Evolutionary conservation across 768 basidiomycete species (phyloP).

Genomic region (Rhodosporidiobolus sp.): DNA sequence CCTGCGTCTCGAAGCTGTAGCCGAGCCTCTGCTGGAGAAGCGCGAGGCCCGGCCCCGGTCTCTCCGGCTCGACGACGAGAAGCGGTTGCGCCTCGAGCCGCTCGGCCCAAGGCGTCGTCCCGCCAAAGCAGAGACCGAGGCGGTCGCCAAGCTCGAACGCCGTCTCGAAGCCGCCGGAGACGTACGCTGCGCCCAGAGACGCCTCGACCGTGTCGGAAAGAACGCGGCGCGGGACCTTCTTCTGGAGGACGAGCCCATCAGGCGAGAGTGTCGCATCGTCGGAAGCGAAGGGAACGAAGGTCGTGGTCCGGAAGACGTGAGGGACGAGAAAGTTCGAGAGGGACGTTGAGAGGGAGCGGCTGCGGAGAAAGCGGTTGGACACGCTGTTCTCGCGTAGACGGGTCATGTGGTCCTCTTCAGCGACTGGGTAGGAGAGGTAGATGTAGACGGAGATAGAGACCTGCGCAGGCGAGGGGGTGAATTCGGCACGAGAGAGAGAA

Average conservation of each 20-base stretch:
- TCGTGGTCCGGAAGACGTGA: slow-evolving; percentile 56
- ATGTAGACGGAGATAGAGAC: slow-evolving; percentile 62
- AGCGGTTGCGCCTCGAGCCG: slow-evolving; percentile 55
- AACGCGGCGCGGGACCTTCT: slow-evolving; percentile 64
- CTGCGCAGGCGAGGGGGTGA: slow-evolving; percentile 61
- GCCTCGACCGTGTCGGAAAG: slow-evolving; percentile 89
- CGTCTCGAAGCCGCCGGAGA: slow-evolving; percentile 68
- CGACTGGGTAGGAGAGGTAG: slow-evolving; percentile 68
- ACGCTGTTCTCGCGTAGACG: slow-evolving; percentile 63
- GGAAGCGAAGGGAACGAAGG: slow-evolving; percentile 60
- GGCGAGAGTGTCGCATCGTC: slow-evolving; percentile 46
- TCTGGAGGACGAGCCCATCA: slow-evolving; percentile 49
- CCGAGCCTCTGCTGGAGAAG: slow-evolving; percentile 63
- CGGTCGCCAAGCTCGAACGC: slow-evolving; percentile 63
- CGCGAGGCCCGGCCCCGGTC: background rate
- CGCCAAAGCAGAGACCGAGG: slow-evolving; percentile 71
- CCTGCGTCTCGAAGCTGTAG: slow-evolving; percentile 65
- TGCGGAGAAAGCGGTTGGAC: slow-evolving; percentile 65
- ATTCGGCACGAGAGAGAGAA: background rate
- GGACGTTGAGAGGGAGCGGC: slow-evolving; percentile 62
- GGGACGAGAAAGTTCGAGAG: slow-evolving; percentile 64
- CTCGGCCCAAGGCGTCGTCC: slow-evolving; percentile 63
- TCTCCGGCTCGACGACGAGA: slow-evolving; percentile 49
- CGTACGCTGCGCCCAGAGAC: slow-evolving; percentile 69
- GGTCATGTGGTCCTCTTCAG: slow-evolving; percentile 72